Percentiles rank a stretch among this genome's conserved stretches.
phyloP scores from a whole-genome alignment of 257 asterid species.

The Anisodus acutangulus region DNA sequence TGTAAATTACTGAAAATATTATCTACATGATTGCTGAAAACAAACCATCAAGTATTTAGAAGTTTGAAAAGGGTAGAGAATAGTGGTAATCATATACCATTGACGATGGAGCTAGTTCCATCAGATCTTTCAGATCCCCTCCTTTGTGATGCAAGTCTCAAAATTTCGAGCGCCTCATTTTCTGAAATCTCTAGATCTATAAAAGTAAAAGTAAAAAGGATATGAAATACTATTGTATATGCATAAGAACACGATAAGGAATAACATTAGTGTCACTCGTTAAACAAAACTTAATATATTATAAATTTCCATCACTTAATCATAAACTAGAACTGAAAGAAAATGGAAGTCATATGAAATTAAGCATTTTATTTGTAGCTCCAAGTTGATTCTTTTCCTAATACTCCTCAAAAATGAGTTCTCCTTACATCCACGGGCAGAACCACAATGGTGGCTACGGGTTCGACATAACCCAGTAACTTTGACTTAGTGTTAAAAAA shows the following conservation, averaged over 20 bases:
- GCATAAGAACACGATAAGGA: background rate
- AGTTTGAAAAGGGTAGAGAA: background rate
- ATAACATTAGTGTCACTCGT: background rate
- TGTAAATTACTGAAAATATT: background rate
- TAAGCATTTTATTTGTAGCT: constrained; percentile 6
- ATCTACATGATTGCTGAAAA: background rate
- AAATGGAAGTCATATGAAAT: background rate
- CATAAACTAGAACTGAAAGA: background rate
- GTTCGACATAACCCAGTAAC: background rate
- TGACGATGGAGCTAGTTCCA: constrained; percentile 53
- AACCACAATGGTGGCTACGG: background rate
- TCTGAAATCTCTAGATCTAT: constrained; percentile 75
- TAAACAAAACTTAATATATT: background rate
- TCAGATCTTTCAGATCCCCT: constrained; percentile 48
- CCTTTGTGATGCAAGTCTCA: constrained; percentile 63
- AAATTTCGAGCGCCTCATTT: constrained; percentile 61
- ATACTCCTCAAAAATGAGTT: background rate
- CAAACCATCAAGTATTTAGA: background rate
- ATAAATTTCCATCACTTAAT: background rate
- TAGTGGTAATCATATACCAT: constrained; percentile 47
- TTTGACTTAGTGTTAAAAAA: background rate
- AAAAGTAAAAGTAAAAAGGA: background rate
- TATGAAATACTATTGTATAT: background rate
- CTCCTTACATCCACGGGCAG: background rate
- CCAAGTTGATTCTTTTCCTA: background rate